Conservation (phyloP, 164 flowering plant genomes). For the Chimonanthus praecox region DNA sequence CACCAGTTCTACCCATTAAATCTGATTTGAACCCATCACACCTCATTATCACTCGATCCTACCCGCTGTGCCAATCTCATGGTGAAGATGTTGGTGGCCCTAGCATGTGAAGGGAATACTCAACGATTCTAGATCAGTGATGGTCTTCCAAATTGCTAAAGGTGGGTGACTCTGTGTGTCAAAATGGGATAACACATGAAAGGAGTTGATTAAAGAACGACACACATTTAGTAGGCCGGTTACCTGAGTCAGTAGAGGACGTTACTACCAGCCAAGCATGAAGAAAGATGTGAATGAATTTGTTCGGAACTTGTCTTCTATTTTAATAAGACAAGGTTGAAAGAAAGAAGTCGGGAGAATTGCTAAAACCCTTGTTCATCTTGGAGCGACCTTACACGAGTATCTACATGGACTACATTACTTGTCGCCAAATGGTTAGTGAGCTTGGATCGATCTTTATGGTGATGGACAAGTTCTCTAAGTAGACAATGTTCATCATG, state of each 20-base stretch:
- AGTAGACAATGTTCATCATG: not conserved
- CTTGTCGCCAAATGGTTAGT: not conserved
- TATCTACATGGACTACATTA: not conserved
- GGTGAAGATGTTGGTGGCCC: not conserved
- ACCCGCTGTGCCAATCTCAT: no score
- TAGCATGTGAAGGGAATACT: not conserved
- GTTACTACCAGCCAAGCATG: conserved; percentile 3
- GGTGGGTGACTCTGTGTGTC: not conserved
- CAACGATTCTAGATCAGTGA: not conserved
- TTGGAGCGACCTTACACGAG: not conserved
- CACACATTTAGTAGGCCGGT: not conserved
- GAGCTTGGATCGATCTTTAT: not conserved
- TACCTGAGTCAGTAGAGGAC: not conserved
- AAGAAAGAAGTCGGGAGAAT: not conserved
- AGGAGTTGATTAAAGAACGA: not conserved
- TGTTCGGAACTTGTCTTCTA: not conserved
- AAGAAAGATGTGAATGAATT: not conserved
- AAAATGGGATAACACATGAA: not conserved
- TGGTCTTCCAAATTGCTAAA: not conserved
- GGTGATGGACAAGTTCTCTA: not conserved
- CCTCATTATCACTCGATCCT: no score
- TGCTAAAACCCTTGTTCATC: not conserved
- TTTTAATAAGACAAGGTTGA: conserved; percentile 6
- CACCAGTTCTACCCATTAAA: no score
- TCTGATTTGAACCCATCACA: no score